Base-by-base conservation (phyloP, 768 basidiomycete species). In the Cubamyces sp. region DNA sequence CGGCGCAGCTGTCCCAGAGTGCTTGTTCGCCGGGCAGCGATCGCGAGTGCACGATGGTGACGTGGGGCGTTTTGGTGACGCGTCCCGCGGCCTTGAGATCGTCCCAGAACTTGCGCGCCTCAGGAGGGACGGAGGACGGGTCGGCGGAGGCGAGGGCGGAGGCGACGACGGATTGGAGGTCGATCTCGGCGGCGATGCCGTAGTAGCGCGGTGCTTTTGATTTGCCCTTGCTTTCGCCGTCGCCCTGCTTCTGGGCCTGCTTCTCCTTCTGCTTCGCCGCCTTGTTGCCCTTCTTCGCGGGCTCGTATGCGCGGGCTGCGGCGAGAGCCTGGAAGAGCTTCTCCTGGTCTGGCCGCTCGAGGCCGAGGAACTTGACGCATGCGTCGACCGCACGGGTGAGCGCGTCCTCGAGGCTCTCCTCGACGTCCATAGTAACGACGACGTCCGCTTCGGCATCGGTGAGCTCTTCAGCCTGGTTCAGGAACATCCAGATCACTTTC, bases 21-120 rank as follows among this genome's bases (percentile, higher is more conserved):
- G 65, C 69, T 28, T 57, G 40, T 8, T 74, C 69, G 3, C 34
- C 71, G 0, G 74, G 73, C 5, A 81, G 74, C n/a, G 74, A 60
- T 21, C 86, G 87, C 64, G 73, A 72, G 74, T 99, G 97, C 30
- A 89, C 88, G 61, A 98, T 77, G 1, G 96, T 98, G 58, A 97
- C 80, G 74, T 98, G 97, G 1, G 96, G 94, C 3, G 81, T 75
- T 42, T 73, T 66, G 16, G 82, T 71, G 15, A 96, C 73, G 25
- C 91, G 79, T 5, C 76, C 69, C 0, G 74, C 73, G 9, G 52
- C 43, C 57, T 80, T 77, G 30, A 96, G 69, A 8, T 67, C 52
- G 0, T 72, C 67, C 82, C 85, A 91, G 61, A 92, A 80, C 5
- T 60, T 47, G 57, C 68, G 75, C 14, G 76, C 76, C 1, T 65